Percentiles rank a stretch among this genome's conserved stretches.
Evolutionary conservation across 2,329 filamentous ascomycete genomes (phyloP).

Genomic region (Penicillium sp.): DNA sequence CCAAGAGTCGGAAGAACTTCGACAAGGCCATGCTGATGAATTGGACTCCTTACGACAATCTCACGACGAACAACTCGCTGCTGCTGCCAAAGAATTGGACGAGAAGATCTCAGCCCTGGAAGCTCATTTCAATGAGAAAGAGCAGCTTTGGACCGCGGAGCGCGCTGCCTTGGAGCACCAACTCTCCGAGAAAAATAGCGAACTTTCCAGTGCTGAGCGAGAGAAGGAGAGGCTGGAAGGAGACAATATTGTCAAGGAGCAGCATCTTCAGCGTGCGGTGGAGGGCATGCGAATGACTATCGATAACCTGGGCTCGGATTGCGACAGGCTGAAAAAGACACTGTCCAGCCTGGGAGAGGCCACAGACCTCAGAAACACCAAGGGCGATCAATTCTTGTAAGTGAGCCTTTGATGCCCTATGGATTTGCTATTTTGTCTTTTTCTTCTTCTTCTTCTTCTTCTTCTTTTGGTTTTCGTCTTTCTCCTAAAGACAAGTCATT

Average conservation of each 20-base stretch:
- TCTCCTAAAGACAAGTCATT: slow-evolving; percentile 20
- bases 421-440: slow-evolving; percentile 21
- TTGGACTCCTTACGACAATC: slow-evolving; percentile 26
- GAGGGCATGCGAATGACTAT: slow-evolving; percentile 50
- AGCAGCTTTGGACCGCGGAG: slow-evolving; percentile 36
- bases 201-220: slow-evolving; percentile 46
- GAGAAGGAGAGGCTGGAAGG: slow-evolving; percentile 46
- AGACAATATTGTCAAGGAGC: slow-evolving; percentile 48
- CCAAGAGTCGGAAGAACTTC: slow-evolving; percentile 28
- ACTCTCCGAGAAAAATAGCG: slow-evolving; percentile 45
- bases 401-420: slow-evolving; percentile 35
- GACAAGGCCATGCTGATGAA: slow-evolving; percentile 26
- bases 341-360: slow-evolving; percentile 53
- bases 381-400: slow-evolving; percentile 53
- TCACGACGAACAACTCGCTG: slow-evolving; percentile 30
- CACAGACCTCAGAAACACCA: slow-evolving; percentile 51
- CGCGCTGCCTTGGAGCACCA: slow-evolving; percentile 34
- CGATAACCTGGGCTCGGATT: slow-evolving; percentile 52
- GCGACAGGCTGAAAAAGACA: slow-evolving; percentile 51
- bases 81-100: slow-evolving; percentile 26
- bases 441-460: slow-evolving; percentile 17
- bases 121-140: slow-evolving; percentile 31
- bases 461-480: slow-evolving; percentile 22
- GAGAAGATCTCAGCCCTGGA: slow-evolving; percentile 31
- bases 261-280: slow-evolving; percentile 46